These are phyloP conservation scores for Tolypocladium pustulatum DNA, from an alignment of 2,329 filamentous ascomycete species.

Conservation along the genomic window DNA sequence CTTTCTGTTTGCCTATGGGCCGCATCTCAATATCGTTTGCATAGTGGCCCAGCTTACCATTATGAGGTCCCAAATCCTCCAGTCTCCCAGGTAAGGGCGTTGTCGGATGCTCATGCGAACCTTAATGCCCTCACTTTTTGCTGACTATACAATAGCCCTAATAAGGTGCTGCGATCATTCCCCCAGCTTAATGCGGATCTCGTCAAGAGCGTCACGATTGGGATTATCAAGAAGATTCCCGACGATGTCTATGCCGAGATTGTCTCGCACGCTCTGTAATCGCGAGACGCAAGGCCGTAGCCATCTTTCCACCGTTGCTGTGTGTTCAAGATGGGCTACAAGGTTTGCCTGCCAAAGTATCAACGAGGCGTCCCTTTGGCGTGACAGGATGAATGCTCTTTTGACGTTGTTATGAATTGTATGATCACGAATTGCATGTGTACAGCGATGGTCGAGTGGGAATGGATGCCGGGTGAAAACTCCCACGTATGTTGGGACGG, in stretches of 20 bases:
- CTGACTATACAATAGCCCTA: slow-evolving; percentile 54
- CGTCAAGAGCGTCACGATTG: slow-evolving; percentile 76
- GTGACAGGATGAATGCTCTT: not conserved
- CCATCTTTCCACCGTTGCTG: not conserved
- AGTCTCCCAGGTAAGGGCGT: slow-evolving; percentile 60
- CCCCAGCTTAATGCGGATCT: slow-evolving; percentile 73
- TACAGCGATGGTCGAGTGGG: not conserved
- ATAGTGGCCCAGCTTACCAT: slow-evolving; percentile 92
- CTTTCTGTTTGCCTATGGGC: slow-evolving; percentile 91
- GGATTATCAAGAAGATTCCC: slow-evolving; percentile 81
- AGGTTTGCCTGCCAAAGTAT: not conserved
- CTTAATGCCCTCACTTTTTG: not conserved
- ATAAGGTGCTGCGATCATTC: slow-evolving; percentile 81
- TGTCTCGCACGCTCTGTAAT: slow-evolving; percentile 67
- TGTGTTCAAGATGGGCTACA: not conserved
- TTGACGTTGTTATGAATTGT: not conserved
- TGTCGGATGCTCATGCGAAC: too few relatives aligned
- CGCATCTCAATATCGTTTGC: slow-evolving; percentile 89
- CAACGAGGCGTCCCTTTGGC: not conserved
- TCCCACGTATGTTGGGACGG: not conserved
- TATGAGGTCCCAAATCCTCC: slow-evolving; percentile 74
- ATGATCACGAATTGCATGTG: slow-evolving; percentile 1
- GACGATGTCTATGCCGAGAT: slow-evolving; percentile 86
- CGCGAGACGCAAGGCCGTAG: not conserved
- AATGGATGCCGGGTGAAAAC: too few relatives aligned